phyloP scores from a whole-genome alignment of 768 basidiomycete genomes.

The Collybiopsis confluens region DNA sequence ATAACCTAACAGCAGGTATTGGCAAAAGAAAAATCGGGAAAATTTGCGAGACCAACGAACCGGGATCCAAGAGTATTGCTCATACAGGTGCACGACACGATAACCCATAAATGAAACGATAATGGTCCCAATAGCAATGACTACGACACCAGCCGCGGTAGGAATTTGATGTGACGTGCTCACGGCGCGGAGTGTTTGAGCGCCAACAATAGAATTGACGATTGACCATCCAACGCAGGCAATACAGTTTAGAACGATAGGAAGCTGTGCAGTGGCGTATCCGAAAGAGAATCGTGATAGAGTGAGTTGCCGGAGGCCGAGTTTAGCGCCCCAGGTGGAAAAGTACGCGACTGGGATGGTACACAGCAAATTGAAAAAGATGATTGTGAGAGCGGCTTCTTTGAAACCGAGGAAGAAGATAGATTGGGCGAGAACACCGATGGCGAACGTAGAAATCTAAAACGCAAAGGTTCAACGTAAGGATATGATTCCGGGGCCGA shows the following conservation, averaged over 20 bases:
- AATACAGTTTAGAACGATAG: background rate
- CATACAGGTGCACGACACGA: slow-evolving; percentile 3
- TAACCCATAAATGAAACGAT: slow-evolving; percentile 5
- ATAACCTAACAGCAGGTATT: no score
- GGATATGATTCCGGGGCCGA: background rate
- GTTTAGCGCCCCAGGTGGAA: slow-evolving; percentile 51
- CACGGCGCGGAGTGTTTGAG: slow-evolving; percentile 30
- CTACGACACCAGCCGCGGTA: slow-evolving; percentile 1
- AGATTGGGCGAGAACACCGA: slow-evolving; percentile 1
- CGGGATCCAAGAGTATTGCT: slow-evolving; percentile 5
- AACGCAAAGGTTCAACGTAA: background rate
- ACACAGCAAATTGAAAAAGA: slow-evolving; percentile 1
- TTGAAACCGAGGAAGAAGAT: slow-evolving; percentile 1
- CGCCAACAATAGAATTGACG: slow-evolving; percentile 60
- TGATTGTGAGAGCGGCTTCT: slow-evolving; percentile 1
- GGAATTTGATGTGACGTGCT: slow-evolving; percentile 5
- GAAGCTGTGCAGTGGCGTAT: background rate
- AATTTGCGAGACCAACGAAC: background rate
- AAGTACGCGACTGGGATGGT: slow-evolving; percentile 3
- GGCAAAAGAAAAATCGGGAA: no score
- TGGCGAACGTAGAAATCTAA: slow-evolving; percentile 3
- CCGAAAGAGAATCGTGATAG: slow-evolving; percentile 23
- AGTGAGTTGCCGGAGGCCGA: slow-evolving; percentile 62
- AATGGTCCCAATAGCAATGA: background rate
- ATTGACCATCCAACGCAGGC: slow-evolving; percentile 55